Base-by-base conservation (phyloP, 2,329 filamentous ascomycete genomes). In the Aspergillus fumigatus region DNA sequence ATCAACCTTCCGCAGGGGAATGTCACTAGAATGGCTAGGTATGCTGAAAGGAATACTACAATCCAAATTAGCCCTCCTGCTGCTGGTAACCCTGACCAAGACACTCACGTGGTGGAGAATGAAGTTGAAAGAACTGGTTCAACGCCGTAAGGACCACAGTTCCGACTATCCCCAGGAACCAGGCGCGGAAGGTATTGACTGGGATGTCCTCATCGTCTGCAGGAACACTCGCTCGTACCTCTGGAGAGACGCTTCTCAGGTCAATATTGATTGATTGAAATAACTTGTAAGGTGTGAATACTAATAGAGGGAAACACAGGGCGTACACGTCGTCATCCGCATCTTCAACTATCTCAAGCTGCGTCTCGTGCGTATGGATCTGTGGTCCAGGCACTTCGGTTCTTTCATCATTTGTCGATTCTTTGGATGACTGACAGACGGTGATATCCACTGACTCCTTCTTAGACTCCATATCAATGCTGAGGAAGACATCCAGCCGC, bases 81-180 rank as follows among this genome's bases (percentile, higher is more conserved):
- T 9, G 11, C 41, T 23, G 11, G 4, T 19, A 19, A 3, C 6
- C 23, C 23, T 8, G 2, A 3, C 41, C 41, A 19, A 3, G 2
- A 4, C n/a, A 45, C 41, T 59, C 21, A 59, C 50, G n/a, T 21
- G 61, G 54, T 40, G 60, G 52, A 50, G 56, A 35, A 56, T 51
- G 53, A 25, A 59, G 23, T 29, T 52, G 51, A 50, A 64, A 62
- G 45, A 64, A 56, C 48, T 62, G 60, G 25, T 64, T 64, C 43
- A 64, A 40, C 0, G 53, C 61, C 5, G 53, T 57, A 8, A 62
- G 40, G 19, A 64, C 14, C 25, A 62, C 48, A 7, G 58, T 57
- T 8, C 52, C 51, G 2, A 74, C 64, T 43, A 79, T 68, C 1
- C 77, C 77, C 0, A 79, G 62, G 19, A 74, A 58, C 77, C 77